Percentiles rank a stretch among this genome's conserved stretches.
phyloP scores from a whole-genome alignment of 352 stramenopile genomes.

The Pythium grandisporangium region DNA sequence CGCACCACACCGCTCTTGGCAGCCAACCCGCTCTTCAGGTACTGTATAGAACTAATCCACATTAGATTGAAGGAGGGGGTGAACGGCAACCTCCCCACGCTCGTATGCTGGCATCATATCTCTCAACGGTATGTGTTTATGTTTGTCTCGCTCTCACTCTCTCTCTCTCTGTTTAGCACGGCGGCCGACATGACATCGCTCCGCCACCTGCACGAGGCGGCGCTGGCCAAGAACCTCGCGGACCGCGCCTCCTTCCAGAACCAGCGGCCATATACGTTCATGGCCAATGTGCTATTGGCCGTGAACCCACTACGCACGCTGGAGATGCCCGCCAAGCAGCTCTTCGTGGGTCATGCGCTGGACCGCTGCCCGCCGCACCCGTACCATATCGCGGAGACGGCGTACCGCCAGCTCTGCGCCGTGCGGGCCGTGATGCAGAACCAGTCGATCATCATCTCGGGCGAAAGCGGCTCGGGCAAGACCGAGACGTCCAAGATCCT shows the following conservation, averaged over 20 bases:
- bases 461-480: conserved; percentile 92
- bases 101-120: too few species aligned
- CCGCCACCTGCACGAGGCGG: conserved; percentile 75
- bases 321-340: conserved; percentile 59
- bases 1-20: conserved; percentile 52
- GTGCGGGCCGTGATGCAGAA: conserved; percentile 82
- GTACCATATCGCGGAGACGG: conserved; percentile 78
- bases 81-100: too few species aligned
- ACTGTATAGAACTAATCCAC: conserved; percentile 11
- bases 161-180: conserved; percentile 17
- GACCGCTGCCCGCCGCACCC: conserved; percentile 68
- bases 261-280: conserved; percentile 81
- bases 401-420: conserved; percentile 75
- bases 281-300: conserved; percentile 81
- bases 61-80: too few species aligned
- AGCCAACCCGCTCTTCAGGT: conserved; percentile 60
- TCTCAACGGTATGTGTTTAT: conserved; percentile 1
- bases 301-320: conserved; percentile 76
- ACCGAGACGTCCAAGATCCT: conserved; percentile 95
- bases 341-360: conserved; percentile 57
- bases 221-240: conserved; percentile 82
- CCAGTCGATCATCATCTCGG: conserved; percentile 93
- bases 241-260: conserved; percentile 68
- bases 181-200: conserved; percentile 80
- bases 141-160: neutral